A percentile compares a stretch with the other conserved stretches of the same genome.
phyloP scores from a whole-genome alignment of 768 basidiomycete species.

The Suillus weaverae region DNA sequence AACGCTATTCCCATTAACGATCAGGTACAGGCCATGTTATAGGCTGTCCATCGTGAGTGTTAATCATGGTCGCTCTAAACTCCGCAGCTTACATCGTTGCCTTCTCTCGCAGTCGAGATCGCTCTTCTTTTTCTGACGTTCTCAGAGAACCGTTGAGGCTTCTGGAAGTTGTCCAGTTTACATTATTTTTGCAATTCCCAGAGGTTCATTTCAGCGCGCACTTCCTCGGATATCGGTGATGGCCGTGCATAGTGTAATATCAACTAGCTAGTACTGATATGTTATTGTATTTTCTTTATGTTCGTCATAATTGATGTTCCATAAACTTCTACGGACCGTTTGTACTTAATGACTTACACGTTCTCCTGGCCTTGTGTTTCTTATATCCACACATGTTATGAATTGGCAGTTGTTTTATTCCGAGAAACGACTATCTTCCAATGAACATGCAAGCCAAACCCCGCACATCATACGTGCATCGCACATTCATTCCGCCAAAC shows the following conservation, averaged over 20 bases:
- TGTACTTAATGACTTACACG: background rate
- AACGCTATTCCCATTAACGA: slow-evolving; percentile 39
- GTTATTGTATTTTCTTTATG: background rate
- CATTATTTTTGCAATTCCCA: slow-evolving; percentile 8
- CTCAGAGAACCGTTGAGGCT: background rate
- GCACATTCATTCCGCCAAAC: background rate
- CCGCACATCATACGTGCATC: too few species aligned
- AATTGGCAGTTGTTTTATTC: background rate
- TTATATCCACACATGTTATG: background rate
- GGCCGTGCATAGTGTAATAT: slow-evolving; percentile 10
- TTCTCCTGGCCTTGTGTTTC: background rate
- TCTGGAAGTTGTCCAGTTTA: background rate
- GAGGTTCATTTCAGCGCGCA: slow-evolving; percentile 6
- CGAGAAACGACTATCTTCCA: background rate
- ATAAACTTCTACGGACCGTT: background rate
- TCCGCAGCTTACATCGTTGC: slow-evolving; percentile 8
- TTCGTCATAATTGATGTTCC: slow-evolving; percentile 1
- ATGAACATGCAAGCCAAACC: background rate
- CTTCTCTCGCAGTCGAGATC: slow-evolving; percentile 10
- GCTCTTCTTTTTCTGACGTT: slow-evolving; percentile 5
- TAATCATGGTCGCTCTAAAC: slow-evolving; percentile 1
- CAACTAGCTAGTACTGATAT: background rate
- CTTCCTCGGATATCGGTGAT: slow-evolving; percentile 11
- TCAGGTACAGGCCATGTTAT: slow-evolving; percentile 46
- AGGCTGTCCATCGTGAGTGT: slow-evolving; percentile 20